Evolutionary conservation across 1,284 basidiomycete genomes (phyloP).

Genomic region (Fomitopsis betulina): DNA sequence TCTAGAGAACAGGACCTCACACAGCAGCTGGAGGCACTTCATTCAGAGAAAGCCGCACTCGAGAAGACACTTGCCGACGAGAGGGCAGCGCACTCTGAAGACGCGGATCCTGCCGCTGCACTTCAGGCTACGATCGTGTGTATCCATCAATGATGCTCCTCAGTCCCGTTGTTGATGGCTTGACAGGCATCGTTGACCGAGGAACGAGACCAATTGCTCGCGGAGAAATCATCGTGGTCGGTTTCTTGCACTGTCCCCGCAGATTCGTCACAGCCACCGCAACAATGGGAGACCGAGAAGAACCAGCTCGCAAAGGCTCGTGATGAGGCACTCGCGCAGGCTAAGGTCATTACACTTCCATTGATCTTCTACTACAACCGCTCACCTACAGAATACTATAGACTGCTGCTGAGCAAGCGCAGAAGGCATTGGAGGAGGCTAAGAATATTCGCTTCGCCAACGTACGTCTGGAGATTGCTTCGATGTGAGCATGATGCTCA

Average conservation of each 20-base stretch:
- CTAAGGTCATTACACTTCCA: slow-evolving; percentile 39
- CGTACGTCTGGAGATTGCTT: slow-evolving; percentile 21
- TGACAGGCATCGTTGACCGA: slow-evolving; percentile 47
- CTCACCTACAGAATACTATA: slow-evolving; percentile 16
- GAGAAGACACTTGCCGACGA: slow-evolving; percentile 38
- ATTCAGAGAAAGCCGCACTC: slow-evolving; percentile 38
- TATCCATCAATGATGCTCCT: slow-evolving; percentile 4
- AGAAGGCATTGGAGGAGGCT: slow-evolving; percentile 42
- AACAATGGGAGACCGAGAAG: slow-evolving; percentile 55
- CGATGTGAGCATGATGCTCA: neutral
- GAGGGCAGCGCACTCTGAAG: slow-evolving; percentile 21
- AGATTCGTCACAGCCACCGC: slow-evolving; percentile 29
- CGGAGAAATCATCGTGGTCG: slow-evolving; percentile 51
- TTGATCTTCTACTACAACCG: neutral
- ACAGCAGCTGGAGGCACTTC: slow-evolving; percentile 35
- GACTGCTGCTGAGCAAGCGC: slow-evolving; percentile 41
- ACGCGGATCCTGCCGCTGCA: slow-evolving; percentile 7
- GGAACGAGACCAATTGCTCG: slow-evolving; percentile 56
- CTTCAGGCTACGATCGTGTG: slow-evolving; percentile 37
- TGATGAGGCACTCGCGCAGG: slow-evolving; percentile 52
- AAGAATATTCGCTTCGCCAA: slow-evolving; percentile 36
- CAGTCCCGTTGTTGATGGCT: neutral
- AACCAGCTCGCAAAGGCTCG: slow-evolving; percentile 49
- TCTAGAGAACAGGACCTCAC: slow-evolving; percentile 21
- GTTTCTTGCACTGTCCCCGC: slow-evolving; percentile 23